Percentiles rank a stretch among this genome's conserved stretches.
Evolutionary conservation across 306 rosid species (phyloP).

Genomic region (Begonia fuchsioides): DNA sequence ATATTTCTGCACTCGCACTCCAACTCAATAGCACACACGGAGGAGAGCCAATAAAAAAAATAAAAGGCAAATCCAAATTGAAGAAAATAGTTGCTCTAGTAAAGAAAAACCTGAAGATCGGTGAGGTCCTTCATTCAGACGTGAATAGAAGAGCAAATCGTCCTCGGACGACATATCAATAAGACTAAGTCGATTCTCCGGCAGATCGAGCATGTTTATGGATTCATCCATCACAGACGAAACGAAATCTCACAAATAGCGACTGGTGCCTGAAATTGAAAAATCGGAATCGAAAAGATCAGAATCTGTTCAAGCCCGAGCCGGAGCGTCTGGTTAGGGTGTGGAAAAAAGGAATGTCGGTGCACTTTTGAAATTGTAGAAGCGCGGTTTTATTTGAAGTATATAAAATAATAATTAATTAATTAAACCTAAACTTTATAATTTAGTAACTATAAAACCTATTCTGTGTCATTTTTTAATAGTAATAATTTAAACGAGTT

Average conservation of each 20-base stretch:
- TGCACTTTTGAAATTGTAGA: background rate
- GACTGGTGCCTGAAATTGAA: background rate
- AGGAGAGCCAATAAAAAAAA: background rate
- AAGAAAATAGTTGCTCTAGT: background rate
- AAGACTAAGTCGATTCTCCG: slow-evolving; percentile 64
- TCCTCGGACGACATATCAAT: slow-evolving; percentile 80
- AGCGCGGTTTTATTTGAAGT: background rate
- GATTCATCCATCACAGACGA: background rate
- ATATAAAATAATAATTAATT: background rate
- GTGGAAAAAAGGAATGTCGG: background rate
- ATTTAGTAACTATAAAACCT: no score
- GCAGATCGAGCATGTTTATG: slow-evolving; percentile 8
- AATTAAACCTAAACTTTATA: no score
- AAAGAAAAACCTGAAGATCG: slow-evolving; percentile 25
- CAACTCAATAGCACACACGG: no score
- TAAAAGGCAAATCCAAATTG: background rate
- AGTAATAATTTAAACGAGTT: no score
- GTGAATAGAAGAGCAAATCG: slow-evolving; percentile 58
- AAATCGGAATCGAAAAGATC: background rate
- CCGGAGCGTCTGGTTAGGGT: no score
- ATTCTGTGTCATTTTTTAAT: no score
- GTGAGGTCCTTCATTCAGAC: slow-evolving; percentile 11
- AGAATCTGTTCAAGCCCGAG: no score
- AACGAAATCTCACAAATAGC: background rate
- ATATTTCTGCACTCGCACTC: no score